Base-by-base conservation (phyloP, 1,139 yeast species). In the Zygoascus sp. region DNA sequence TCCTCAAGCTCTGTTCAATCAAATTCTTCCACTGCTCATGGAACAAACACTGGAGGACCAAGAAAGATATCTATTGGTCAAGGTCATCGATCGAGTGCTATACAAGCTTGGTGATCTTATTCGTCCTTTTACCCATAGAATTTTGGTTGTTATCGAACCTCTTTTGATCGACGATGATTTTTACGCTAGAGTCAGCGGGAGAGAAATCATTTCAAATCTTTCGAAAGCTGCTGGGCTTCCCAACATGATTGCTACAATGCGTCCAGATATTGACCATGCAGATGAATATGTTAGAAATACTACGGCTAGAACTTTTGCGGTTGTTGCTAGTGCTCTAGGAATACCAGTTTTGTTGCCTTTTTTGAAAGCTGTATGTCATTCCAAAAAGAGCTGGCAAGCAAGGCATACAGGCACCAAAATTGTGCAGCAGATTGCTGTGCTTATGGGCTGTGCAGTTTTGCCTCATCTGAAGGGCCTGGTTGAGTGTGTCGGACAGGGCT, bases 391-490 rank as follows among this genome's bases (percentile, higher is more conserved):
- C 47, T 84, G 95, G 94, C 79, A 79, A 56, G 90, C 95, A 0
- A 78, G 95, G 42, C 95, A 87, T 55, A 87, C 96, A 0, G 97
- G 97, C 51, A 76, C 82, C 15, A 83, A 80, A 57, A 79, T 81
- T 15, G 74, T 89, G 16, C 95, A 86, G 59, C 95, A 87, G 58
- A 73, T 88, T 35, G 83, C 95, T 11, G 64, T 78, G 1, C 61
- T 82, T 22, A 66, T 81, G 56, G 96, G 96, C 0, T 76, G 83
- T 20, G 88, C 90, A 1, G 75, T 89, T 0, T 65, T 90, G 35
- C 97, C 97, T 0, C 81, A 83, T 57, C 65, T 90, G 43, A 69
- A 77, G 13, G 82, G 78, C 7, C 64, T 92, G 13, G 80, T 88
- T 1, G 78, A 69, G 2, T 79, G 89, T 47, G 66, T 88, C 20